Conservation (phyloP, 306 rosid genomes). For the Acacia confusa region DNA sequence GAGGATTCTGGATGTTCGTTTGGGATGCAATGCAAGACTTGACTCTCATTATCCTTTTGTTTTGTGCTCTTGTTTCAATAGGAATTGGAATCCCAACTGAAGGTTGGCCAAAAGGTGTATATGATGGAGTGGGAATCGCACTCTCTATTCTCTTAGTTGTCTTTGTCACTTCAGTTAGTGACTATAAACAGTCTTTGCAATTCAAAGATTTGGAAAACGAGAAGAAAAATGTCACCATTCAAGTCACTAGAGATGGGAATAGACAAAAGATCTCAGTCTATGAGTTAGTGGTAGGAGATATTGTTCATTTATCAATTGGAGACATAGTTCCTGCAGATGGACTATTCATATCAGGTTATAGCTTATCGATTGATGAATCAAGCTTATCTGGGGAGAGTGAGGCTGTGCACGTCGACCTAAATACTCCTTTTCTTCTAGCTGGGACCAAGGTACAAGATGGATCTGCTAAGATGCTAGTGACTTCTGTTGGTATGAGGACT, state of each 20-base stretch:
- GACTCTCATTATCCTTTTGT: constrained; percentile 72
- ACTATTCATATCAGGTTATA: constrained; percentile 64
- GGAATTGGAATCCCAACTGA: constrained; percentile 83
- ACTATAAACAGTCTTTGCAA: constrained; percentile 80
- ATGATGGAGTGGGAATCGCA: constrained; percentile 88
- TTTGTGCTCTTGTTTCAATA: constrained; percentile 58
- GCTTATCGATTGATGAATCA: constrained; percentile 75
- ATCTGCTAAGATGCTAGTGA: constrained; percentile 79
- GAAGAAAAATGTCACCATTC: constrained; percentile 72
- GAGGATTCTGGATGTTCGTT: constrained; percentile 78
- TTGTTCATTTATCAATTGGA: constrained; percentile 76
- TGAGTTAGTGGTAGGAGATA: constrained; percentile 83
- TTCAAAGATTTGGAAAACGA: constrained; percentile 83
- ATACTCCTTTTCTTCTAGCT: constrained; percentile 62
- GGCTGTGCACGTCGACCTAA: constrained; percentile 44
- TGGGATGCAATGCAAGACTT: constrained; percentile 96
- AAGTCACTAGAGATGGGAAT: constrained; percentile 72
- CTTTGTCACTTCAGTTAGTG: constrained; percentile 79
- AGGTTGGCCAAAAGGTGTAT: constrained; percentile 85
- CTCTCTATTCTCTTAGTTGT: constrained; percentile 71
- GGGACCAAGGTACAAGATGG: constrained; percentile 93
- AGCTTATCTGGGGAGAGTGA: constrained; percentile 92
- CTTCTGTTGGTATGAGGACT: constrained; percentile 88
- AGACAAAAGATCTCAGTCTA: constrained; percentile 73
- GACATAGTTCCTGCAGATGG: constrained; percentile 93